Percentiles rank a stretch among this genome's conserved stretches.
Conservation (phyloP, 2,329 filamentous ascomycete genomes). For the Teratosphaeria destructans region DNA sequence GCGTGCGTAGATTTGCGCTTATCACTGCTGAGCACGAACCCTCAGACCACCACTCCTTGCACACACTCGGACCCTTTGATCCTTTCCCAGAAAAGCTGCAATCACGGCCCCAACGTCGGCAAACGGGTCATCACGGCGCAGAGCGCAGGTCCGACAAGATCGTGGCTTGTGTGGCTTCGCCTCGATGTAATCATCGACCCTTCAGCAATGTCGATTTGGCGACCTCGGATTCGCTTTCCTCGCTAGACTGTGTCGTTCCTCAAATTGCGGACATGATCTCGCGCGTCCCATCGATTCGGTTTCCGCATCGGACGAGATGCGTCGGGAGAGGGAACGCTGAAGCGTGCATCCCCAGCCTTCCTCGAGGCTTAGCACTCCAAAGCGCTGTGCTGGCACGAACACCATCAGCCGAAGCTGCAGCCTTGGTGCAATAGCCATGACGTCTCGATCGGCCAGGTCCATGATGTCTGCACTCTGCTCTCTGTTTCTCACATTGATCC, state of each 20-base stretch:
- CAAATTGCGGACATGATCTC: constrained; percentile 52
- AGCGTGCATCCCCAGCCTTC: constrained; percentile 60
- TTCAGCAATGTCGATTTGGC: constrained; percentile 79
- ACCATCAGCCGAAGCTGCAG: constrained; percentile 76
- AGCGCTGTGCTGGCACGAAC: constrained; percentile 71
- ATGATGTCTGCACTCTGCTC: too few species aligned
- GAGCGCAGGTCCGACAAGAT: not conserved
- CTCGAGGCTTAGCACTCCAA: constrained; percentile 65
- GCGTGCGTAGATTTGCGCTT: not conserved
- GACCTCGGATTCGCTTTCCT: constrained; percentile 47
- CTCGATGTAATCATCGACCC: constrained; percentile 56
- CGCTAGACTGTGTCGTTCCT: constrained; percentile 47
- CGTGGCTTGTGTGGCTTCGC: constrained; percentile 55
- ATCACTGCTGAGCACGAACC: constrained; percentile 30
- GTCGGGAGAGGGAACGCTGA: constrained; percentile 85
- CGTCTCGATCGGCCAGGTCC: constrained; percentile 32
- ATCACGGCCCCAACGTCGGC: not conserved
- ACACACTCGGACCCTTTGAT: constrained; percentile 83
- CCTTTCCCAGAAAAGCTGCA: constrained; percentile 35
- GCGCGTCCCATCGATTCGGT: constrained; percentile 67
- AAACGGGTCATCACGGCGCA: not conserved
- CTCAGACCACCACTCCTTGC: constrained; percentile 57
- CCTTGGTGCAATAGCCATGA: constrained; percentile 80
- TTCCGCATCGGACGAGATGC: constrained; percentile 65
- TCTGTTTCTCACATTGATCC: too few species aligned